Evolutionary conservation across 495 filamentous ascomycete genomes (phyloP).

Genomic region (Clohesyomyces aquaticus): DNA sequence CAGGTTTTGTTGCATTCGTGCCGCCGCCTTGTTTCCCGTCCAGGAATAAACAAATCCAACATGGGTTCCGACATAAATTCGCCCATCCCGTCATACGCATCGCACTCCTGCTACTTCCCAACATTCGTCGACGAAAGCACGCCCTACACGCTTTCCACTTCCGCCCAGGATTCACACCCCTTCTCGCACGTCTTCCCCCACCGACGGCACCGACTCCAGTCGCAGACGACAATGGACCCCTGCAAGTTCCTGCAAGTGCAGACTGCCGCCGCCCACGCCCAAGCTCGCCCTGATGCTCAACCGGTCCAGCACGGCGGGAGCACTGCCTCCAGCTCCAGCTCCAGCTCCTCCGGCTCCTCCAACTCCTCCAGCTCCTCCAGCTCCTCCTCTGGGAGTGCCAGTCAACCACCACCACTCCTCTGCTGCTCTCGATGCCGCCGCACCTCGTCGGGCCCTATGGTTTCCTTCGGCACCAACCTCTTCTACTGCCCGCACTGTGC

Average conservation of each 20-base stretch:
- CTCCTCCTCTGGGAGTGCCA: not conserved
- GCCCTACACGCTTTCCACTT: too few relatives aligned
- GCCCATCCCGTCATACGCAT: not conserved
- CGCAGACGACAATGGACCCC: conserved; percentile 27
- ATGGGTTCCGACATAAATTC: conserved; percentile 17
- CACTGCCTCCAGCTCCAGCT: conserved; percentile 5
- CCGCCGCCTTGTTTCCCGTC: not conserved
- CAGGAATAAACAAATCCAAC: not conserved
- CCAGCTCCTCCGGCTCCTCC: conserved; percentile 1
- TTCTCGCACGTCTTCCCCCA: conserved; percentile 17
- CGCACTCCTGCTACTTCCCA: conserved; percentile 32
- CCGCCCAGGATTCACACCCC: conserved; percentile 8
- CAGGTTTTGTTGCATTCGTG: not conserved
- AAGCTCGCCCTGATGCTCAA: conserved; percentile 25
- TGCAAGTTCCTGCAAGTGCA: conserved; percentile 41
- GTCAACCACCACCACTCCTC: conserved; percentile 8
- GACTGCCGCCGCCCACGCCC: conserved; percentile 36
- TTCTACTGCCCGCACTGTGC: conserved; percentile 43
- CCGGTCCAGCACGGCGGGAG: conserved; percentile 20
- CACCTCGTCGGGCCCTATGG: conserved; percentile 19
- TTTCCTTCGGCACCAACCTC: conserved; percentile 38
- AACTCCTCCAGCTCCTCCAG: conserved; percentile 14
- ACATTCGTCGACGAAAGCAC: not conserved
- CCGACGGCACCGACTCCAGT: conserved; percentile 28
- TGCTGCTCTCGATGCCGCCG: conserved; percentile 41